These are phyloP conservation scores for Cordyceps javanica DNA, from an alignment of 2,329 filamentous ascomycete genomes.

Conservation along the genomic window DNA sequence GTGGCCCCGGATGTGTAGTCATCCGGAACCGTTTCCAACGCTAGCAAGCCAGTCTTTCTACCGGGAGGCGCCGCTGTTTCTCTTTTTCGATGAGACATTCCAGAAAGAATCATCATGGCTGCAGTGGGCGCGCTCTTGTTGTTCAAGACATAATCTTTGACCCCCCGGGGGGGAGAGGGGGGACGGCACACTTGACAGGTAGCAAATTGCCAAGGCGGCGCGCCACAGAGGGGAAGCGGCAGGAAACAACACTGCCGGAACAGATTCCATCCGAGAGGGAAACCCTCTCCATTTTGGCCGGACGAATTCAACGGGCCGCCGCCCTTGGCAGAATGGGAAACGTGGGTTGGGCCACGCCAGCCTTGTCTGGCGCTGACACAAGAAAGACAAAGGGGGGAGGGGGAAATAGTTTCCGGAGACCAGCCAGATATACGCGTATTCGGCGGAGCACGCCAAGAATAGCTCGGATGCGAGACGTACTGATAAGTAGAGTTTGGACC, in stretches of 20 bases:
- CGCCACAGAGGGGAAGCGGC: neutral
- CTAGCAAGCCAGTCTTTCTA: neutral
- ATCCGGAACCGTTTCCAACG: neutral
- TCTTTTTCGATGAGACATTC: conserved; percentile 2
- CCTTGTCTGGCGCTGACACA: neutral
- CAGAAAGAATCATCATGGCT: neutral
- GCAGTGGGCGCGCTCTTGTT: no score
- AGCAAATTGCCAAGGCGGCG: neutral
- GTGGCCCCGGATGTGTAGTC: neutral
- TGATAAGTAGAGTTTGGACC: no score
- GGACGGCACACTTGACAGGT: no score
- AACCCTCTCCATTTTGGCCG: neutral
- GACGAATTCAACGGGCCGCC: conserved; percentile 1
- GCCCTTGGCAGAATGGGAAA: neutral
- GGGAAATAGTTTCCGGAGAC: neutral
- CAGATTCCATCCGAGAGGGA: neutral
- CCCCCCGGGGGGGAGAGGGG: no score
- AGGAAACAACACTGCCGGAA: neutral
- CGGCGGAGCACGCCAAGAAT: neutral
- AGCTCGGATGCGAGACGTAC: no score
- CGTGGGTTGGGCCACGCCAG: neutral
- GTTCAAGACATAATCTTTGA: neutral
- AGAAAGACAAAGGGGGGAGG: neutral
- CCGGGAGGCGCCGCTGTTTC: neutral
- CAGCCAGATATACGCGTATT: conserved; percentile 1